Conservation (phyloP, 2,329 filamentous ascomycete species). For the Xylaria sp. region DNA sequence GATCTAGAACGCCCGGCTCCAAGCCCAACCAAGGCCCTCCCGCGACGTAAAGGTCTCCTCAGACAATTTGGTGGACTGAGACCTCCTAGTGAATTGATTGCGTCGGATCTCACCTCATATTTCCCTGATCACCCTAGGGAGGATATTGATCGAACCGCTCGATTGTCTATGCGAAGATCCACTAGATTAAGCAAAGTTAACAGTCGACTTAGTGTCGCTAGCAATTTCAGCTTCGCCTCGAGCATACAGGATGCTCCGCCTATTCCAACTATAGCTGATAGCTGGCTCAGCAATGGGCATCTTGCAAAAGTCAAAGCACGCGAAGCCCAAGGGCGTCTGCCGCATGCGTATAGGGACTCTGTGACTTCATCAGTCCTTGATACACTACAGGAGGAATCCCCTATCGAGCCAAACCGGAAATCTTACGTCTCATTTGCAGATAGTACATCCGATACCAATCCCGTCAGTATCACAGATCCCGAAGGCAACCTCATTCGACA, state of each 20-base stretch:
- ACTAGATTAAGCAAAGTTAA: conserved; percentile 92
- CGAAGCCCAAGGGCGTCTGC: conserved; percentile 58
- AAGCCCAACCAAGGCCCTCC: conserved; percentile 57
- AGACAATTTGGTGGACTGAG: conserved; percentile 90
- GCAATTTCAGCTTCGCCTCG: conserved; percentile 91
- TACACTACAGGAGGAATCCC: conserved; percentile 90
- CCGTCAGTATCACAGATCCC: conserved; percentile 80
- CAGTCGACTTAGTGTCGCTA: conserved; percentile 91
- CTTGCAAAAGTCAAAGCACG: conserved; percentile 61
- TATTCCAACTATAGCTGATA: conserved; percentile 94
- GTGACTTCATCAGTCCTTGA: conserved; percentile 89
- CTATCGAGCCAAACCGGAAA: conserved; percentile 87
- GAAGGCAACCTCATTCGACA: conserved; percentile 75
- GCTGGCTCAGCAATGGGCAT: conserved; percentile 78
- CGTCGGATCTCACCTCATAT: conserved; percentile 94
- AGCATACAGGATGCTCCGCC: conserved; percentile 93
- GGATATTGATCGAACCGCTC: conserved; percentile 94
- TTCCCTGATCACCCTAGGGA: conserved; percentile 95
- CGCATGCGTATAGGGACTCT: conserved; percentile 82
- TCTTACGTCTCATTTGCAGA: conserved; percentile 93
- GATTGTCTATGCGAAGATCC: conserved; percentile 90
- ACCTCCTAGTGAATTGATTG: conserved; percentile 96
- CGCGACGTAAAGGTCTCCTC: conserved; percentile 65
- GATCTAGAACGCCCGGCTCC: conserved; percentile 68
- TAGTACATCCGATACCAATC: conserved; percentile 75